Evolutionary conservation across 2,329 filamentous ascomycete genomes (phyloP).

Genomic region (Penicillium sp.): DNA sequence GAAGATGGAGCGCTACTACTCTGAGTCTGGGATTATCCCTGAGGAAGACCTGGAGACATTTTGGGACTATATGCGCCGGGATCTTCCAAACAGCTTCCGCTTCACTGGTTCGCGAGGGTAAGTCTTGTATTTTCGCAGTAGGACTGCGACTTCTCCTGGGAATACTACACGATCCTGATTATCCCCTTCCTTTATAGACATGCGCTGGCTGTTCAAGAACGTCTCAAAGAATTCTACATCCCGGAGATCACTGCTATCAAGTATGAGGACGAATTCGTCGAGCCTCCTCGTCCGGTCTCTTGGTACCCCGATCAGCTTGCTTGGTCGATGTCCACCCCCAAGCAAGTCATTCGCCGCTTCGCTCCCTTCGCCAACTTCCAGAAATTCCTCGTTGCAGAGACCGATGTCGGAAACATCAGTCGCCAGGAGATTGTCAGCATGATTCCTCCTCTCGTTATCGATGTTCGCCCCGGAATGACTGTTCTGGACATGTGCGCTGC

Average conservation of each 20-base stretch:
- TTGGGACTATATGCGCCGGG: slow-evolving; percentile 77
- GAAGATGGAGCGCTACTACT: slow-evolving; percentile 83
- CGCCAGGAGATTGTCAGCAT: slow-evolving; percentile 98
- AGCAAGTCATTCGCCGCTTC: slow-evolving; percentile 91
- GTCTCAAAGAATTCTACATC: slow-evolving; percentile 83
- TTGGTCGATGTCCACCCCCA: slow-evolving; percentile 97
- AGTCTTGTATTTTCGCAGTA: slow-evolving; percentile 17
- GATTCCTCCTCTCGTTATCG: slow-evolving; percentile 93
- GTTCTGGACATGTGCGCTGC: slow-evolving; percentile 96
- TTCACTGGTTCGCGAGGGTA: slow-evolving; percentile 95
- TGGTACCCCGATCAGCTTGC: slow-evolving; percentile 96
- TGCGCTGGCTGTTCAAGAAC: slow-evolving; percentile 85
- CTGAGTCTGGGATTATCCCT: slow-evolving; percentile 69
- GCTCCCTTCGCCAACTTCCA: slow-evolving; percentile 93
- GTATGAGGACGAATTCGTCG: slow-evolving; percentile 76
- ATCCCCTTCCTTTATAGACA: slow-evolving; percentile 55
- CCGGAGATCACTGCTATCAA: slow-evolving; percentile 84
- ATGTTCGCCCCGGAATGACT: slow-evolving; percentile 84
- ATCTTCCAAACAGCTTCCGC: slow-evolving; percentile 94
- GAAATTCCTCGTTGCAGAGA: slow-evolving; percentile 96
- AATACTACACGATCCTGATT: slow-evolving; percentile 9
- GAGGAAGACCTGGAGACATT: slow-evolving; percentile 77
- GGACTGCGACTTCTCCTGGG: background rate
- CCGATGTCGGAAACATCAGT: slow-evolving; percentile 94
- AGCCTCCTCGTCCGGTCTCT: slow-evolving; percentile 74